A percentile compares a stretch with the other conserved stretches of the same genome.
Conservation (phyloP, 2,329 filamentous ascomycete genomes). For the Thyridium curvatum region DNA sequence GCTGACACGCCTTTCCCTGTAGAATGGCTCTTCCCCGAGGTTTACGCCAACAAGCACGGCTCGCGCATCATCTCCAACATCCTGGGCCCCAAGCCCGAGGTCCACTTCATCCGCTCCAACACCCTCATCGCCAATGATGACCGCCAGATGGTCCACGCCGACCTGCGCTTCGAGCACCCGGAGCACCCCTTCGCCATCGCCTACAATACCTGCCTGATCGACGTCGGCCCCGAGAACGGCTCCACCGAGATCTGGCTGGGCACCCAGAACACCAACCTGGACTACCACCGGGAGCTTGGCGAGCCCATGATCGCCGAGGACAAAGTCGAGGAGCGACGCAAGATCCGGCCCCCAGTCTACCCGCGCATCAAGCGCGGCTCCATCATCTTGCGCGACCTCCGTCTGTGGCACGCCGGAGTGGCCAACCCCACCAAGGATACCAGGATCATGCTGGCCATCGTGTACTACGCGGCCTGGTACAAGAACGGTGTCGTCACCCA, state of each 20-base stretch:
- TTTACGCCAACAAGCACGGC: conserved; percentile 20
- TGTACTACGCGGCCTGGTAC: conserved; percentile 8
- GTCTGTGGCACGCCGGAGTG: conserved; percentile 27
- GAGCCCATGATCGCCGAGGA: no score
- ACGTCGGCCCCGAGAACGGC: conserved; percentile 44
- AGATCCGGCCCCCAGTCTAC: conserved; percentile 27
- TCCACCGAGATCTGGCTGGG: conserved; percentile 55
- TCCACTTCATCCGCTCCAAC: conserved; percentile 16
- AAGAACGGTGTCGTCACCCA: conserved; percentile 7
- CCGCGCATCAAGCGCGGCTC: conserved; percentile 33
- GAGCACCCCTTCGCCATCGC: conserved; percentile 48
- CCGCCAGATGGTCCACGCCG: conserved; percentile 50
- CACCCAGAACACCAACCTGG: conserved; percentile 34
- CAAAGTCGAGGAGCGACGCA: conserved; percentile 19
- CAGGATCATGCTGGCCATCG: conserved; percentile 7
- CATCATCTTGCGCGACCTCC: conserved; percentile 37
- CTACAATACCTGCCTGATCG: conserved; percentile 45
- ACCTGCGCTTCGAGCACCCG: conserved; percentile 52
- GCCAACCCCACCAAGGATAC: conserved; percentile 6
- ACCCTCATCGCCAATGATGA: conserved; percentile 27
- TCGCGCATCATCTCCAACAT: conserved; percentile 12
- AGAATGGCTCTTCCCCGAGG: conserved; percentile 16
- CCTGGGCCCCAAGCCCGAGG: conserved; percentile 13
- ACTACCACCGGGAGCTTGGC: no score
- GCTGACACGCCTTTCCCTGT: neutral